Evolutionary conservation across 2,329 filamentous ascomycete genomes (phyloP), one percentile per base, ranked within the genome.

Genomic region (Botrytis fragariae): DNA sequence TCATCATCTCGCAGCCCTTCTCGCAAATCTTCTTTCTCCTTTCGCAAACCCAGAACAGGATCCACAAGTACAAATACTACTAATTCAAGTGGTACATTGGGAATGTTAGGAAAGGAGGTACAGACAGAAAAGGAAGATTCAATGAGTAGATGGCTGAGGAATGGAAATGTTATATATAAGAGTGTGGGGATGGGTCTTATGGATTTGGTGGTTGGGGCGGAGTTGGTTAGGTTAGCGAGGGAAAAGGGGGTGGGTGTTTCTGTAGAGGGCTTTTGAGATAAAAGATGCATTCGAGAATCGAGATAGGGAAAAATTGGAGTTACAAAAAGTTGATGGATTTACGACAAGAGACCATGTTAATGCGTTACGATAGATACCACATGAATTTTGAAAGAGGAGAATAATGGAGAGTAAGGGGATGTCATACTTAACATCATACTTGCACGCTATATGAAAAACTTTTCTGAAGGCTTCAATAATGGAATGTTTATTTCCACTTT

Each of bases 91-190:
- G 74, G 70, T 39, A 75, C 75, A 10, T 39, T 67, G 14, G 69
- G 70, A 12, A 72, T 67, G 70, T 25, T 67, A 35, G 76, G 74
- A 61, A 76, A 73, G 48, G 76, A 78, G 57, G 74, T 74, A 32
- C 77, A 80, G 69, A 77, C 73, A 1, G 77, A 77, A 42, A 83
- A 83, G 74, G 85, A 88, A 69, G 84, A 88, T 70, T 83, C 85
- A 18, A 81, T 90, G 71, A 83, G 84, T 42, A 82, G 84, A 32
- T 91, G 89, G 89, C 80, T 91, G 72, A 83, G 86, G 73, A 84
- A 84, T 4, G 90, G 90, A 0, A 92, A 90, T 74, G 89, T 92
- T 32, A 86, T 92, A 12, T 92, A 91, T 79, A 92, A 92, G 84
- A 89, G 88, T 74, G 90, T 92, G 0, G 90, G 90, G 0, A 80